Evolutionary conservation across 495 filamentous ascomycete genomes (phyloP).

Genomic region (Talaromyces thailandensis): DNA sequence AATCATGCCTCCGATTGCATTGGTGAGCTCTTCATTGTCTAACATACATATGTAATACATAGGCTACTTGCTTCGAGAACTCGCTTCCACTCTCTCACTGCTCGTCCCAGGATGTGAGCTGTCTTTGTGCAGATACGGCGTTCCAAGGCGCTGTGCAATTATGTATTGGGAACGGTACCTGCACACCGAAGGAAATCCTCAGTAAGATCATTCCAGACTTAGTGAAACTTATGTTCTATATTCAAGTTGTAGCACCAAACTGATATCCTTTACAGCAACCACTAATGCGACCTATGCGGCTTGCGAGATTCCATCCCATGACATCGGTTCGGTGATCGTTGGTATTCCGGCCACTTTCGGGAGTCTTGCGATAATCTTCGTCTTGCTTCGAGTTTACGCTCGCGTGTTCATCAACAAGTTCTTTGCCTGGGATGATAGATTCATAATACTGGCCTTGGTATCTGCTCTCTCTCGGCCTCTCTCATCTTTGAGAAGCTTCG

Average conservation of each 20-base stretch:
- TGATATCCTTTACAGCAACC: conserved; percentile 7
- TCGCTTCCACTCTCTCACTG: background rate
- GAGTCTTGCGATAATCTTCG: conserved; percentile 14
- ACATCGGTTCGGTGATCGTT: background rate
- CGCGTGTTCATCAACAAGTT: conserved; percentile 12
- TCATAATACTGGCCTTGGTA: conserved; percentile 13
- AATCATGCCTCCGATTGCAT: background rate
- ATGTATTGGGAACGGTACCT: conserved; percentile 3
- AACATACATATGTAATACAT: background rate
- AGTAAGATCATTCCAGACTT: background rate
- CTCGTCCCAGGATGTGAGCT: background rate
- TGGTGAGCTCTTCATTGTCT: background rate
- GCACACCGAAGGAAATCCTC: conserved; percentile 5
- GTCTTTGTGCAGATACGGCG: conserved; percentile 1
- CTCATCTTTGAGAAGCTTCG: background rate
- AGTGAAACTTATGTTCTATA: background rate
- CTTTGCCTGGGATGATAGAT: conserved; percentile 15
- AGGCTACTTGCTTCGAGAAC: conserved; percentile 5
- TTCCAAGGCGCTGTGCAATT: conserved; percentile 4
- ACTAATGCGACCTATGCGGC: conserved; percentile 14
- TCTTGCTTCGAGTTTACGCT: conserved; percentile 10
- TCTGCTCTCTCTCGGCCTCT: background rate
- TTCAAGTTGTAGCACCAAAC: background rate
- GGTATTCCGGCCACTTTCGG: conserved; percentile 12
- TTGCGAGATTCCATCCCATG: conserved; percentile 12